Conservation (phyloP, 2,329 filamentous ascomycete species). For the Alternaria tenuissima region DNA sequence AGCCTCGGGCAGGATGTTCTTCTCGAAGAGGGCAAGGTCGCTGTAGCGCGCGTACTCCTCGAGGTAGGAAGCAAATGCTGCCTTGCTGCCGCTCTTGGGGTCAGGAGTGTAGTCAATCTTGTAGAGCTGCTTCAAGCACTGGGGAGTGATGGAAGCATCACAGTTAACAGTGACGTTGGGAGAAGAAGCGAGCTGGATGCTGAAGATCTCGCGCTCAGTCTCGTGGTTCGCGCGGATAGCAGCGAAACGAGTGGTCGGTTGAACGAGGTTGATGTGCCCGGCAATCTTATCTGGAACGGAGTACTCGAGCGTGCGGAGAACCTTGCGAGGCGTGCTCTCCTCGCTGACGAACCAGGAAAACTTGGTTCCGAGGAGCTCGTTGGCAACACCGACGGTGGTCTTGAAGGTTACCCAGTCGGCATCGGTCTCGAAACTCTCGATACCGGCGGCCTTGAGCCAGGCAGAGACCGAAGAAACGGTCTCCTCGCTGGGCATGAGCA, state of each 20-base stretch:
- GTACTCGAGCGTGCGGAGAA: slow-evolving; percentile 55
- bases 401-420: slow-evolving; percentile 48
- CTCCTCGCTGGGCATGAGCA: slow-evolving; percentile 53
- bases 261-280: slow-evolving; percentile 57
- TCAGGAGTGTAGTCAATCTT: slow-evolving; percentile 59
- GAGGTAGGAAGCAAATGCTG: slow-evolving; percentile 62
- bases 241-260: slow-evolving; percentile 62
- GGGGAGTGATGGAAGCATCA: slow-evolving; percentile 52
- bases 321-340: slow-evolving; percentile 51
- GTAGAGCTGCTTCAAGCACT: slow-evolving; percentile 60
- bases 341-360: slow-evolving; percentile 56
- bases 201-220: slow-evolving; percentile 28
- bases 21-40: slow-evolving; percentile 56
- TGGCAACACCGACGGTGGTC: slow-evolving; percentile 52
- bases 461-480: slow-evolving; percentile 48
- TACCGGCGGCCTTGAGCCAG: slow-evolving; percentile 57
- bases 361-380: slow-evolving; percentile 57
- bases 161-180: slow-evolving; percentile 28
- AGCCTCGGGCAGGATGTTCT: slow-evolving; percentile 47
- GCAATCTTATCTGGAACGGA: slow-evolving; percentile 52
- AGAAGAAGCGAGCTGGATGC: slow-evolving; percentile 24
- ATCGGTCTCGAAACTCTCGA: slow-evolving; percentile 50
- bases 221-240: slow-evolving; percentile 30
- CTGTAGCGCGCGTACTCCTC: slow-evolving; percentile 59
- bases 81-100: slow-evolving; percentile 56